Evolutionary conservation across 345 rosid species (phyloP), one percentile per base, ranked within the genome.

Genomic region (Citrus australasica): DNA sequence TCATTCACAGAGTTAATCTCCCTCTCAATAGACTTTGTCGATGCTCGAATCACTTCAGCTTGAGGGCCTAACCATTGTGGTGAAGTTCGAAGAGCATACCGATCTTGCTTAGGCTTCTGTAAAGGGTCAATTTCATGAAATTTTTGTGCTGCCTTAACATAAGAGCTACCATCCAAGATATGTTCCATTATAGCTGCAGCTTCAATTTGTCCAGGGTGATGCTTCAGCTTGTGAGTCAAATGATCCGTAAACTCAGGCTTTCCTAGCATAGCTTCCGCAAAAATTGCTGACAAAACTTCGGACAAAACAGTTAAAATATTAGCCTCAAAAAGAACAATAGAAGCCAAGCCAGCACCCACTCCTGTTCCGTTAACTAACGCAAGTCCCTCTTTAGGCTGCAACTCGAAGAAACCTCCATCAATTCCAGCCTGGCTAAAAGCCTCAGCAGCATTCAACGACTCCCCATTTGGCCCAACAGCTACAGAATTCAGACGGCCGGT

Each of bases 1-100:
- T 87, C 88, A 42, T 82, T 91, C 37, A 91, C 94, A 0, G 93
- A 91, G 76, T 91, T 91, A 35, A 91, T 84, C 86, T 91, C 93
- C 38, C 94, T 81, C 77, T 91, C 92, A 5, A 91, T 88, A 46
- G 87, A 84, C 71, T 87, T 87, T 3, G 92, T 89, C 1, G 92
- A 83, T 1, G 82, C 68, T 63, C 92, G 82, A 17, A 91, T 88
- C 58, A 89, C 92, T 79, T 91, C 95, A 2, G 89, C 72, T 46
- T 82, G 89, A 3, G 93, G 93, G 2, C 93, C 94, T 1, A 89
- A 79, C 93, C 93, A 89, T 77, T 88, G 91, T 0, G 93, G 94
- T 0, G 88, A 88, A 46, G 92, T 89, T 4, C 89, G 81, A 64
- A 88, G 82, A 24, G 92, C 93, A 24, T 87, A 88, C 42, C 90